Base-by-base conservation (phyloP, 208 protist genomes). In the Tetramitus jugosus region DNA sequence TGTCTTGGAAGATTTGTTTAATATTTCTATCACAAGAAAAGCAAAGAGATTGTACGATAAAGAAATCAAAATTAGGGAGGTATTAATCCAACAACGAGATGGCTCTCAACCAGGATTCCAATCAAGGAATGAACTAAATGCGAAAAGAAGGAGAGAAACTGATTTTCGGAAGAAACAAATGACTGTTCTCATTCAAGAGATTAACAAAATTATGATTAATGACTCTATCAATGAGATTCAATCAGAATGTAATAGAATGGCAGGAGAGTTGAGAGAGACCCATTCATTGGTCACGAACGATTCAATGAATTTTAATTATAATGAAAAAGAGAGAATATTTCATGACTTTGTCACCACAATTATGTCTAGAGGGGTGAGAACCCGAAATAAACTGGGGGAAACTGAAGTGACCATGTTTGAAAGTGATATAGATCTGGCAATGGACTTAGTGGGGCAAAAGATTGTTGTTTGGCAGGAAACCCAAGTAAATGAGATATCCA, bases 121-220 rank as follows among this genome's bases (percentile, higher is more conserved):
- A 56, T 56, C 49, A 20, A n/a, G n/a, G n/a, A n/a, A n/a, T n/a
- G 49, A 56, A 56, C 20, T 56, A 56, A 20, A 56, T 56, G 49
- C 10, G 20, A 10, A 56, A 56, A 71, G 31, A 31, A 71, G 35
- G 31, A 71, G n/a, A 42, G 39, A 71, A 71, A 49, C 43, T 23
- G 65, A 71, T 23, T 37, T 71, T 49, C 43, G 65, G 17, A 23
- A 71, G 2, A 71, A 71, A 31, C 65, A 71, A 71, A 20, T 49
- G 3, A n/a, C 3, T 14, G 33, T 71, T n/a, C 49, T 49, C 8
- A 29, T 20, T 4, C 35, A 71, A 14, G 65, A 71, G 49, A 49
- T 71, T 20, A 40, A 6, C 7, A 71, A 71, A 49, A 29, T 71
- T 52, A 14, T 71, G 26, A 71, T 71, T 14, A 40, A 8, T 37